Conservation (phyloP, 148 eudicot species). For the Vaccinium myrtillus region DNA sequence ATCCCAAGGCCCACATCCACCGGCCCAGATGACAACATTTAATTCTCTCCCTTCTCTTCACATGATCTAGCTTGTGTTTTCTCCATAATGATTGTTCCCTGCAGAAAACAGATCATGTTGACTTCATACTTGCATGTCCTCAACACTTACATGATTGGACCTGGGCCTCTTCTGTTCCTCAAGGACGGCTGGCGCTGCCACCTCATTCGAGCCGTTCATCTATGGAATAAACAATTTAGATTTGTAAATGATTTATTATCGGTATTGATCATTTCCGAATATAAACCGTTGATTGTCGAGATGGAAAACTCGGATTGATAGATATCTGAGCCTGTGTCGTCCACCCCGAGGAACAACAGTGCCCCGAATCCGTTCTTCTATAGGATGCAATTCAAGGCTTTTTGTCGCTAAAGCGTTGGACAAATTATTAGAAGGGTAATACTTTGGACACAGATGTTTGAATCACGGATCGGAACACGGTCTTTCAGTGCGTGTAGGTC, state of each 20-base stretch:
- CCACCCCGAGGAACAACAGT: too few species aligned
- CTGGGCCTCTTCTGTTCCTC: too few species aligned
- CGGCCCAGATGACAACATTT: constrained; percentile 10
- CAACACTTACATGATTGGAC: not conserved
- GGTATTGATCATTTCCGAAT: too few species aligned
- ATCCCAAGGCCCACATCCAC: not conserved
- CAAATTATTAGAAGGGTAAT: not conserved
- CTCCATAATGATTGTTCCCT: constrained; percentile 1
- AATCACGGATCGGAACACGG: too few species aligned
- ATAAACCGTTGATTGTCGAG: too few species aligned
- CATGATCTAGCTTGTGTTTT: not conserved
- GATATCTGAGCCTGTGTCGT: too few species aligned
- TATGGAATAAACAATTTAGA: too few species aligned
- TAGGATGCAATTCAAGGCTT: not conserved
- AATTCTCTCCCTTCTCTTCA: not conserved
- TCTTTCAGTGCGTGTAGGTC: not conserved
- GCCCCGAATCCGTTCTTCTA: not conserved
- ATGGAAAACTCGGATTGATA: too few species aligned
- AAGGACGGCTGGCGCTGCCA: too few species aligned
- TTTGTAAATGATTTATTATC: too few species aligned
- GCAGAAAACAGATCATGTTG: not conserved
- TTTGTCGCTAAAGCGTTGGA: not conserved
- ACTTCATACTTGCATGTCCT: not conserved
- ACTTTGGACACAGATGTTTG: not conserved
- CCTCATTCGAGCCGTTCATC: too few species aligned